Base-by-base conservation (phyloP, 140 eudicot species). In the Bidens hawaiensis region DNA sequence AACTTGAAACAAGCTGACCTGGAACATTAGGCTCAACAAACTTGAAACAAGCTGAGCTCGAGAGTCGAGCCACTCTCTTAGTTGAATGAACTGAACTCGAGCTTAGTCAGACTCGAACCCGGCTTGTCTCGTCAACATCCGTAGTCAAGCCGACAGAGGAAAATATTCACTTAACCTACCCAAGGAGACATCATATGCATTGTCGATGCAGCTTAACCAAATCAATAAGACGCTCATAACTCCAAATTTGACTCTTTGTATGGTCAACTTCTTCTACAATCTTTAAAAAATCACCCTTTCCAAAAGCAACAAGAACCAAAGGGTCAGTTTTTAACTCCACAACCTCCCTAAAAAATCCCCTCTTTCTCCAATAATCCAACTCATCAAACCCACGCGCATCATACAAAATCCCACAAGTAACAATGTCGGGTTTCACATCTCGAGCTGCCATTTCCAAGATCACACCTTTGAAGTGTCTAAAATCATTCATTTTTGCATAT, bases 271-370 rank as follows among this genome's bases (percentile, higher is more conserved):
- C 76, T 73, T 74, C 87, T 42, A 69, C 18, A 42, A 12, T 30
- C 51, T 3, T 60, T 31, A 77, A 30, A 54, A 77, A 81, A 19
- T 18, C 47, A 25, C 83, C 87, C 31, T 77, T 81, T 16, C 87
- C 87, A 65, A 74, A 81, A 43, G 70, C 78, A 73, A 34, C 66
- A 48, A 81, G 50, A 81, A 81, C 81, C 69, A 77, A 62, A 66
- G 83, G 67, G 69, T 81, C 80, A 4, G 81, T 81, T 46, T 30
- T 77, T 18, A 81, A 46, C 65, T 74, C 87, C 60, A 77, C 83
- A 52, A 46, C 47, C 12, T 66, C 69, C 41, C 75, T 62, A 31
- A 81, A 65, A 67, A 64, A 69, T 10, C 87, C 81, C 52, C 28
- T 30, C 67, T 65, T 73, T 30, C 30, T 73, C 87, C 78, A 74